These are phyloP conservation scores for Metschnikowia shivogae DNA, from an alignment of 805 yeast species.

Conservation along the genomic window DNA sequence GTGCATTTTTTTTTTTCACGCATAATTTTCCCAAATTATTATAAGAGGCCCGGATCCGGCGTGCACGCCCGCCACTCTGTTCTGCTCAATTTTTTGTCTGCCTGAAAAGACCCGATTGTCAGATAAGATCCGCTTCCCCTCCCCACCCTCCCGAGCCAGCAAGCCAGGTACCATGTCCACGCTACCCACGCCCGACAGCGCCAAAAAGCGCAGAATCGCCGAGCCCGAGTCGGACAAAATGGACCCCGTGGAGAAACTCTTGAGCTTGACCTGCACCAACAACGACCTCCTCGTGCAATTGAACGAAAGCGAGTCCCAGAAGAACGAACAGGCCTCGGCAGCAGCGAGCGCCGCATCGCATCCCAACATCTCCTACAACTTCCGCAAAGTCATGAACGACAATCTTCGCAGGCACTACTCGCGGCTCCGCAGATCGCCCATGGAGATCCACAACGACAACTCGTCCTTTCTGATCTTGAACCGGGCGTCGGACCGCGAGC, in stretches of 20 bases:
- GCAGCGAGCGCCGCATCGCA: conserved; percentile 1
- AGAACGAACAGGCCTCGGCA: neutral
- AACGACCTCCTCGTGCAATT: conserved; percentile 29
- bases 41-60: neutral
- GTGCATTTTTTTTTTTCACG: conserved; percentile 1
- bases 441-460: conserved; percentile 31
- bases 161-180: no score
- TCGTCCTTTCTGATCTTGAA: conserved; percentile 30
- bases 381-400: conserved; percentile 37
- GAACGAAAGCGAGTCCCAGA: conserved; percentile 16
- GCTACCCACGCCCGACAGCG: no score
- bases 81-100: neutral
- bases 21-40: conserved; percentile 1
- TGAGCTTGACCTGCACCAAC: conserved; percentile 31
- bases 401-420: conserved; percentile 33
- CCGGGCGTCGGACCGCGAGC: conserved; percentile 5
- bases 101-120: neutral
- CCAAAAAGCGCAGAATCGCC: neutral
- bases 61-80: no score
- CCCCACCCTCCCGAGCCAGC: neutral
- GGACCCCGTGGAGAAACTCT: conserved; percentile 41
- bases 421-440: conserved; percentile 24
- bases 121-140: neutral
- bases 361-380: conserved; percentile 25
- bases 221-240: conserved; percentile 23